Evolutionary conservation across 306 rosid genomes (phyloP).

Genomic region (Parietaria judaica): DNA sequence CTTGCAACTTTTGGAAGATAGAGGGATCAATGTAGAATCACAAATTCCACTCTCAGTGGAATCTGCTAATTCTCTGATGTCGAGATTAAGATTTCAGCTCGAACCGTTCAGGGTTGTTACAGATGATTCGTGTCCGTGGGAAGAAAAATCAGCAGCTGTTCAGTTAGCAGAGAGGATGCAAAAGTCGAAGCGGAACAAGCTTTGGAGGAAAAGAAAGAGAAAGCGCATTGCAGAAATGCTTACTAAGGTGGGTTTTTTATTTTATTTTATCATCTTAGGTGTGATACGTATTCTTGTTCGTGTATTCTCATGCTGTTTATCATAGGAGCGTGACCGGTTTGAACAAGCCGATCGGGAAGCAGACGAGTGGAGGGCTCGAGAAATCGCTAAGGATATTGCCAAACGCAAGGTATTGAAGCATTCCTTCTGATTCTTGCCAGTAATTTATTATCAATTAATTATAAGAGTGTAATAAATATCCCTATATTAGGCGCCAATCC

Average conservation of each 20-base stretch:
- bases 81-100: conserved; percentile 1
- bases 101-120: conserved; percentile 15
- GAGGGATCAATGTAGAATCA: conserved; percentile 41
- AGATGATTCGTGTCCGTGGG: conserved; percentile 66
- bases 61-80: conserved; percentile 47
- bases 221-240: conserved; percentile 15
- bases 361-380: conserved; percentile 87
- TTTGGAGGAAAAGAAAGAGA: conserved; percentile 48
- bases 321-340: conserved; percentile 48
- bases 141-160: conserved; percentile 56
- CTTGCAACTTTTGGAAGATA: conserved; percentile 33
- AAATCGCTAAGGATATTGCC: conserved; percentile 76
- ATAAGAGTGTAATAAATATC: too few relatives aligned
- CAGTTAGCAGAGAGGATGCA: conserved; percentile 37
- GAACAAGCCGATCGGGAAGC: conserved; percentile 66
- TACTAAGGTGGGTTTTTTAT: conserved; percentile 40
- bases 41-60: conserved; percentile 51
- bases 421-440: background rate
- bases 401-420: conserved; percentile 51
- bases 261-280: background rate
- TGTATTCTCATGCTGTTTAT: conserved; percentile 18
- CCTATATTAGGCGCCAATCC: too few relatives aligned
- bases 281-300: conserved; percentile 5
- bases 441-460: too few relatives aligned
- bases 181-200: conserved; percentile 59